Conservation (phyloP, 2,329 filamentous ascomycete genomes). For the Cylindrodendrum hubeiense region DNA sequence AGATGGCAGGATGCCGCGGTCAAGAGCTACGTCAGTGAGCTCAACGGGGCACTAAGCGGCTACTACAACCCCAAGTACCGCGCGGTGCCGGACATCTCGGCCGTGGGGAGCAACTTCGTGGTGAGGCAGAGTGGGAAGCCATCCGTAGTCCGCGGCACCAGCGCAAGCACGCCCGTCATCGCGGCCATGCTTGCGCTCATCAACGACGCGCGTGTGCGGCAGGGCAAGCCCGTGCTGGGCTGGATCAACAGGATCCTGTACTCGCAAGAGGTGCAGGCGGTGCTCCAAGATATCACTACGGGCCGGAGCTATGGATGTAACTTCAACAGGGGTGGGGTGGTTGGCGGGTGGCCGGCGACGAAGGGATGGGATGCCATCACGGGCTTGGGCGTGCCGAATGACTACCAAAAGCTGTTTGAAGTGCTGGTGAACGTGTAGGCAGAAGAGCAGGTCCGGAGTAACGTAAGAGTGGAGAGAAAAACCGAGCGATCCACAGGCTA, state of each 20-base stretch:
- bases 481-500: background rate
- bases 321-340: constrained; percentile 48
- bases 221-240: constrained; percentile 62
- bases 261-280: constrained; percentile 49
- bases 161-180: constrained; percentile 66
- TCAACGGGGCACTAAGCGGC: constrained; percentile 57
- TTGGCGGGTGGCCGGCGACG: constrained; percentile 58
- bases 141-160: constrained; percentile 56
- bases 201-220: constrained; percentile 64
- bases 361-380: constrained; percentile 63
- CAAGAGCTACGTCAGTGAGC: constrained; percentile 52
- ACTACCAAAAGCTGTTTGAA: constrained; percentile 54
- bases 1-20: constrained; percentile 60
- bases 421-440: constrained; percentile 45
- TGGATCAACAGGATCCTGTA: constrained; percentile 67
- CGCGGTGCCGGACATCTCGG: constrained; percentile 64
- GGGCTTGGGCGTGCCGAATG: constrained; percentile 61
- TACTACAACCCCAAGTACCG: constrained; percentile 61
- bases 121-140: constrained; percentile 48
- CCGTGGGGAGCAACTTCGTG: constrained; percentile 69
- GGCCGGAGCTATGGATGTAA: constrained; percentile 57
- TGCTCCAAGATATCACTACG: constrained; percentile 56
- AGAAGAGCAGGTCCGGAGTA: background rate
- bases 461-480: background rate
- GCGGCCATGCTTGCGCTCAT: constrained; percentile 66